Base-by-base conservation (phyloP, 2,329 filamentous ascomycete genomes). In the Hypocrella siamensis region DNA sequence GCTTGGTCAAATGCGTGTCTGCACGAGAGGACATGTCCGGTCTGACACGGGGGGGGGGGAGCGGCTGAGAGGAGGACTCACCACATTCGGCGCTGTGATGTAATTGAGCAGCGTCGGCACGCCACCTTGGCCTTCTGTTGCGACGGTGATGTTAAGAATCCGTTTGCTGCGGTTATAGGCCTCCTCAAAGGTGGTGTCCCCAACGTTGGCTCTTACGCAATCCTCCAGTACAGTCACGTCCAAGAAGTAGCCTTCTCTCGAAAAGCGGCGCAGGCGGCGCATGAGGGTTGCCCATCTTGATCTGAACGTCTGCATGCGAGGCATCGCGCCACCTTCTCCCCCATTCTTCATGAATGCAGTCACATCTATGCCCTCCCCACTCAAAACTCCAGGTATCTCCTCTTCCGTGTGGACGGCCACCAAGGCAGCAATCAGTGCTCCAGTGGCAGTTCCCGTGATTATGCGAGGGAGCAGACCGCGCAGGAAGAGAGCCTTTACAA, bases 101-200 rank as follows among this genome's bases (percentile, higher is more conserved):
- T 94, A 90, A 53, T 94, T 96, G 21, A 96, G 67, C 19, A 94
- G 58, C 29, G 79, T 85, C 2, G 86, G 86, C 2, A 88, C 74
- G 21, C 82, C 83, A 11, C 73, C 75, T 38, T 76, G 72, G 5
- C 72, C 74, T 16, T 74, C 75, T 2, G 79, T 82, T 0, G 81
- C 80, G 16, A 94, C 77, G 0, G 85, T 93, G 40, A 96, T 94
- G 49, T 94, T 94, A 42, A 96, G 60, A 4, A 93, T 75, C 31
- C 84, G 67, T 48, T 90, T 90, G 25, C 84, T 93, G 38, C 75
- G 73, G 31, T 76, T 70, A 47, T 86, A 93, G 1, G 88, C 88
- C 56, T 94, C 88, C 52, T 92, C 83, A 46, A 96, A 96, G 0
- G 86, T 94, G 38, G 93, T 51, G 45, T 93, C 80, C 8, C 85